A percentile compares a stretch with the other conserved stretches of the same genome.
phyloP scores from a whole-genome alignment of 2,329 filamentous ascomycete genomes.

The Orbilia quercus region DNA sequence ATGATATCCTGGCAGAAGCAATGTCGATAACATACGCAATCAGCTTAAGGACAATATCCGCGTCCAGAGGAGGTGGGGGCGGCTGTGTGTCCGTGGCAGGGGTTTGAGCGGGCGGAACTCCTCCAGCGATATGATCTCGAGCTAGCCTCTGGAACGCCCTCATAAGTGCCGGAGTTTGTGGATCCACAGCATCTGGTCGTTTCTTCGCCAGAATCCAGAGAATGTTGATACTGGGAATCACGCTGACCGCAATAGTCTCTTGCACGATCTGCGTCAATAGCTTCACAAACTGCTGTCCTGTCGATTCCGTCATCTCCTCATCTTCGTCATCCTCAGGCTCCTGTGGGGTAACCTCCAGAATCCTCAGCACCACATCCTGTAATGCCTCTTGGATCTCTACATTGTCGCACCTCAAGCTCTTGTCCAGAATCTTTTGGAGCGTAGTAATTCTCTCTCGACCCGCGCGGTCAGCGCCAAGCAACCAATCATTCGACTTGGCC shows the following conservation, averaged over 20 bases:
- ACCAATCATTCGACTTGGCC: conserved; percentile 89
- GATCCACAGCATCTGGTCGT: conserved; percentile 86
- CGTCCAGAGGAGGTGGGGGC: conserved; percentile 73
- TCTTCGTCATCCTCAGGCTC: conserved; percentile 84
- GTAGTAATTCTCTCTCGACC: conserved; percentile 68
- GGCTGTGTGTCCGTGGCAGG: conserved; percentile 69
- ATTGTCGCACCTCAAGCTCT: conserved; percentile 86
- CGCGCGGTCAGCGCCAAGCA: conserved; percentile 71
- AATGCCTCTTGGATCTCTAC: conserved; percentile 90
- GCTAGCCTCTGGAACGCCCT: conserved; percentile 95
- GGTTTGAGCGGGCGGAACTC: conserved; percentile 61
- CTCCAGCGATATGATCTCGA: conserved; percentile 84
- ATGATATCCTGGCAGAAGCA: conserved; percentile 89
- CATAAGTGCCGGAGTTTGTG: conserved; percentile 88
- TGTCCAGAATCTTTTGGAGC: conserved; percentile 89
- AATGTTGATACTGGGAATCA: conserved; percentile 89
- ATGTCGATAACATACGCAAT: conserved; percentile 97
- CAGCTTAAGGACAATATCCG: conserved; percentile 87
- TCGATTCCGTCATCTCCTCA: conserved; percentile 77
- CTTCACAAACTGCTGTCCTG: conserved; percentile 85
- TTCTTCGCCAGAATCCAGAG: conserved; percentile 90
- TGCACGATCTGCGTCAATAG: conserved; percentile 87
- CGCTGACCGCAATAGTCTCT: conserved; percentile 83
- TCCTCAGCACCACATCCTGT: conserved; percentile 79
- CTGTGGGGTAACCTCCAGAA: conserved; percentile 89